Percentiles rank a stretch among this genome's conserved stretches.
These are phyloP conservation scores for Penicillium hordei DNA, from an alignment of 2,329 filamentous ascomycete genomes.

Conservation along the genomic window DNA sequence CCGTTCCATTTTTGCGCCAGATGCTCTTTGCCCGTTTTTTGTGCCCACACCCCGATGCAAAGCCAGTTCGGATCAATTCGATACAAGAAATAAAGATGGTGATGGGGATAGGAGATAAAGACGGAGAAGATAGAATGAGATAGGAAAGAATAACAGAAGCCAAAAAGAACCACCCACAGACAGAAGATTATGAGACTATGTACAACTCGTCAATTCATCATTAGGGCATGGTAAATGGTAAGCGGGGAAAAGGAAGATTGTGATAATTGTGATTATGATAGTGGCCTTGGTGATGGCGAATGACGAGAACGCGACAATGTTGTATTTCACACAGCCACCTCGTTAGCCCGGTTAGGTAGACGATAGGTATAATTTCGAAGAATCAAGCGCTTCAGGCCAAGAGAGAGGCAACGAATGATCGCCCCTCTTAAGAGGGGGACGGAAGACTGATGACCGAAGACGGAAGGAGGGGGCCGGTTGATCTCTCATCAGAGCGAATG, in stretches of 20 bases:
- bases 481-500: not conserved
- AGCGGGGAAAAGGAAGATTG: not conserved
- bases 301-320: not conserved
- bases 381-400: not conserved
- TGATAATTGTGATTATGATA: not conserved
- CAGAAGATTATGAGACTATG: not conserved
- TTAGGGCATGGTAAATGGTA: not conserved
- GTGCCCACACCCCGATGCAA: slow-evolving; percentile 2
- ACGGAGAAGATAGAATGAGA: not conserved
- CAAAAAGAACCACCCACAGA: not conserved
- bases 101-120: not conserved
- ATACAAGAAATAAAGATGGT: not conserved
- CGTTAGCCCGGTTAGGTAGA: not conserved
- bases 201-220: slow-evolving; percentile 7
- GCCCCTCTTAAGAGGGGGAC: too few relatives aligned
- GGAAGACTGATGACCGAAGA: not conserved
- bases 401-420: not conserved
- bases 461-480: not conserved
- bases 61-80: not conserved
- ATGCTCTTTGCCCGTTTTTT: not conserved
- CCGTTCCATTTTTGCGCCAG: slow-evolving; percentile 2
- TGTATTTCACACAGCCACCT: not conserved
- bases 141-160: not conserved
- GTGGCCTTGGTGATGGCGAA: not conserved
- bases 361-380: not conserved